Evolutionary conservation across 2,329 filamentous ascomycete genomes (phyloP), one percentile per base, ranked within the genome.

Genomic region (Pseudogymnoascus verrucosus): DNA sequence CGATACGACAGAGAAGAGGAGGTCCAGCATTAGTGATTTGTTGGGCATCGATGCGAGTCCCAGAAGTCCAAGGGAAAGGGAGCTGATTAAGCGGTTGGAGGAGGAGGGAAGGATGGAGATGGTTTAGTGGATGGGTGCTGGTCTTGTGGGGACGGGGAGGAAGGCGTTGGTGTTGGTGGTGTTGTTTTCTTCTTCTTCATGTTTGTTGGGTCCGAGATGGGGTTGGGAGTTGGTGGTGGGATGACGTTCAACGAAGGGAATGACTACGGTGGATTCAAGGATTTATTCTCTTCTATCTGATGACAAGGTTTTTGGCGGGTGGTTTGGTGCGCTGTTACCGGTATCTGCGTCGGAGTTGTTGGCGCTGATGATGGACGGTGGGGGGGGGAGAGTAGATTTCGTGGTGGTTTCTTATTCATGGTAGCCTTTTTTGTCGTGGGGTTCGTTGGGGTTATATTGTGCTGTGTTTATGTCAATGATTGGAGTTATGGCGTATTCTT

Each of bases 41-140:
- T 76, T 87, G 23, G 84, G 83, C 40, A 84, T 84, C 67, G 82
- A 85, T 68, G 80, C 82, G 40, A 82, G 82, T 71, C 82, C 83
- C 21, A 76, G 83, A 40, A 84, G 80, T 69, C 82, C 82, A 42
- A 79, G 79, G 68, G 83, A 85, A 74, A 77, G 82, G 69, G 82
- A 85, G 72, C 75, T 84, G 71, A 80, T 84, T 64, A 79, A 82
- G 69, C 75, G 81, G 67, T 75, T 84, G 69, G 83, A 85, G 69
- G 80, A 84, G 71, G 78, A 68, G 59, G 67, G 72, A 3, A 44
- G 61, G 21, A 3, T 54, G 26, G 26, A 54, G 47, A 54, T 54
- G n/a, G 44, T 31, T 16, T 54, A 54, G 16, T n/a, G 21, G 16
- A 7, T n/a, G 12, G 47, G 5, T 57, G 5, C 19, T 57, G 31